phyloP scores from a whole-genome alignment of 2,329 filamentous ascomycete species.

The Colletotrichum melonis region DNA sequence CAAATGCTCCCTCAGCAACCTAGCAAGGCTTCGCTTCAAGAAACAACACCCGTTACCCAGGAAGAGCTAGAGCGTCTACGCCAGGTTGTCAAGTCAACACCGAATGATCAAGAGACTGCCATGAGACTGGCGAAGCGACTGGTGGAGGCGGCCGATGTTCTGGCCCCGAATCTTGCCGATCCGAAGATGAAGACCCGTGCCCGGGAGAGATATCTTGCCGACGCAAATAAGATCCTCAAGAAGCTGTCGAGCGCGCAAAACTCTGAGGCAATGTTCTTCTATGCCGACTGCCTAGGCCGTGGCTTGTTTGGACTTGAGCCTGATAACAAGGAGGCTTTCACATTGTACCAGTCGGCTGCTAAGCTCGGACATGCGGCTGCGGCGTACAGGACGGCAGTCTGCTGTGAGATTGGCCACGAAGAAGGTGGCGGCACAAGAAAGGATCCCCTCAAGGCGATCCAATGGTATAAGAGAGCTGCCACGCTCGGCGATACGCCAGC shows the following conservation, averaged over 20 bases:
- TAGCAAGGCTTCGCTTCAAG: constrained; percentile 19
- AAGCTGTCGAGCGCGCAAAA: constrained; percentile 82
- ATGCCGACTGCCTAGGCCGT: constrained; percentile 89
- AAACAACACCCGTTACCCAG: constrained; percentile 72
- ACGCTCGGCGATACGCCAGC: constrained; percentile 90
- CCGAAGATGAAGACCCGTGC: constrained; percentile 79
- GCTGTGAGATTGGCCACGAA: constrained; percentile 95
- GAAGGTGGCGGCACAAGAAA: constrained; percentile 92
- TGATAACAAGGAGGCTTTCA: constrained; percentile 93
- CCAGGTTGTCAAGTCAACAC: constrained; percentile 74
- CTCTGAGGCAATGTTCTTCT: constrained; percentile 89
- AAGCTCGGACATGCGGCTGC: constrained; percentile 88
- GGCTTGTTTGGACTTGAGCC: constrained; percentile 82
- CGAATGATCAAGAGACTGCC: constrained; percentile 77
- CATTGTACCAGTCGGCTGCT: constrained; percentile 91
- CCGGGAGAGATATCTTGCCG: constrained; percentile 84
- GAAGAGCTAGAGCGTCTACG: constrained; percentile 83
- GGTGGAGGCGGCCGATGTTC: constrained; percentile 83
- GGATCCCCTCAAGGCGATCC: constrained; percentile 92
- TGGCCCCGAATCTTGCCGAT: constrained; percentile 74
- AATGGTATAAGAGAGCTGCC: constrained; percentile 97
- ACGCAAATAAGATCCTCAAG: constrained; percentile 92
- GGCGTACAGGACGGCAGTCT: constrained; percentile 95
- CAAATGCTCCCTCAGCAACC: constrained; percentile 44
- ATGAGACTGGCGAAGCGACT: constrained; percentile 84